Evolutionary conservation across 345 rosid species (phyloP).

Genomic region (Viola odorata): DNA sequence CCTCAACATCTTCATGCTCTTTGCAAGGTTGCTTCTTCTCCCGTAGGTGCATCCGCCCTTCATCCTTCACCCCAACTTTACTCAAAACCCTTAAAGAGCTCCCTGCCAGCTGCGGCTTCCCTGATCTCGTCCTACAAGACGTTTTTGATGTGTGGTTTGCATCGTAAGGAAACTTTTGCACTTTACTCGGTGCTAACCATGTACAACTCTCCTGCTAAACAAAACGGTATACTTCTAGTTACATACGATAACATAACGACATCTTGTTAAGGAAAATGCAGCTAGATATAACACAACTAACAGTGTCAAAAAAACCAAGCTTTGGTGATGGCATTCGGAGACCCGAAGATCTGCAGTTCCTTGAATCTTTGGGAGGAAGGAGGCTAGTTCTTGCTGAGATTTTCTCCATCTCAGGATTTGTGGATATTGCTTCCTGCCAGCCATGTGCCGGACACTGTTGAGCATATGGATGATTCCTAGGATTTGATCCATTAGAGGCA

Average conservation of each 20-base stretch:
- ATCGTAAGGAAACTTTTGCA: constrained; percentile 20
- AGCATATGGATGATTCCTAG: not conserved
- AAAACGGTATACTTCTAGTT: not conserved
- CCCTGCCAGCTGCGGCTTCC: constrained; percentile 18
- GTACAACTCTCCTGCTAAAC: constrained; percentile 19
- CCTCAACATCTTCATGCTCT: constrained; percentile 5
- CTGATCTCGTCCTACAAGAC: constrained; percentile 8
- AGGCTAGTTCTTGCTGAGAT: constrained; percentile 6
- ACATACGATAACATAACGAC: not conserved
- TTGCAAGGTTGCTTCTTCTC: constrained; percentile 20
- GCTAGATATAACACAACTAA: constrained; percentile 8
- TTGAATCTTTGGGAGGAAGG: constrained; percentile 4
- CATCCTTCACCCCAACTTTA: constrained; percentile 1
- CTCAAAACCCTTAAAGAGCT: not conserved
- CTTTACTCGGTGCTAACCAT: constrained; percentile 14
- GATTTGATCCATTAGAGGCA: constrained; percentile 14
- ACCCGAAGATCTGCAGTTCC: constrained; percentile 26
- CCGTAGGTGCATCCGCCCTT: not conserved
- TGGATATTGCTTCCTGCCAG: constrained; percentile 12
- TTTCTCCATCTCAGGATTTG: not conserved
- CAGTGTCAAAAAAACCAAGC: constrained; percentile 45
- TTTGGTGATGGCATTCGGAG: constrained; percentile 45
- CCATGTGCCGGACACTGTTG: constrained; percentile 5
- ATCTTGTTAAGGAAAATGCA: not conserved
- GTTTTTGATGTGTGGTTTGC: constrained; percentile 4